phyloP scores from a whole-genome alignment of 139 green algal genomes.

The Coelastrella sp. region DNA sequence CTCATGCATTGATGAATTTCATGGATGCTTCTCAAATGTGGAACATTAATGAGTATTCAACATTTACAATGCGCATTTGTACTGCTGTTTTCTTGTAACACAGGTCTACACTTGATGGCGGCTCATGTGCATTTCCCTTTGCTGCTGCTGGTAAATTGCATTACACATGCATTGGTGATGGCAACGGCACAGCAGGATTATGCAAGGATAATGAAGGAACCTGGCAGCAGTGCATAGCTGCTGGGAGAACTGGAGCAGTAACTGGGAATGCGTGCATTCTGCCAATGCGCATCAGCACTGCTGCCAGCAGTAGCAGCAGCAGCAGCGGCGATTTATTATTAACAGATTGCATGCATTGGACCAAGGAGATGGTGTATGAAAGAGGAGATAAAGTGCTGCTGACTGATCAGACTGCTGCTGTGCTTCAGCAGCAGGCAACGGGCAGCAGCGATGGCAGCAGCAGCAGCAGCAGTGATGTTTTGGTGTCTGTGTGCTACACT shows the following conservation, averaged over 20 bases:
- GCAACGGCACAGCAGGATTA: slow-evolving; percentile 33
- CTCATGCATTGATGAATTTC: no score
- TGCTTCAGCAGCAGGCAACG: slow-evolving; percentile 11
- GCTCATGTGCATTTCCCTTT: background rate
- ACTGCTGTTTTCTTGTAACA: background rate
- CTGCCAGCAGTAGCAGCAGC: background rate
- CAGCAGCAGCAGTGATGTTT: background rate
- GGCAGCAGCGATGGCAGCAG: background rate
- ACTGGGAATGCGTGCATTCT: background rate
- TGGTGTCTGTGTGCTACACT: slow-evolving; percentile 2
- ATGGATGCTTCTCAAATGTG: no score
- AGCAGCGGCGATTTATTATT: slow-evolving; percentile 2
- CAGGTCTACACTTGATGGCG: background rate
- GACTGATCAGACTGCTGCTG: background rate
- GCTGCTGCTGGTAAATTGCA: background rate
- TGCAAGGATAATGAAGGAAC: slow-evolving; percentile 3
- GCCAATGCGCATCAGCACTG: background rate
- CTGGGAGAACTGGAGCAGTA: background rate
- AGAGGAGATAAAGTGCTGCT: background rate
- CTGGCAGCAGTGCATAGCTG: slow-evolving; percentile 7
- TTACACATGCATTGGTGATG: background rate
- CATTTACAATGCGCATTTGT: background rate
- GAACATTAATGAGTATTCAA: no score
- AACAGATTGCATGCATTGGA: slow-evolving; percentile 10
- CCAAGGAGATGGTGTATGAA: background rate